A percentile compares a stretch with the other conserved stretches of the same genome.
Evolutionary conservation across 768 basidiomycete genomes (phyloP).

Genomic region (Cystobasidium ongulense): DNA sequence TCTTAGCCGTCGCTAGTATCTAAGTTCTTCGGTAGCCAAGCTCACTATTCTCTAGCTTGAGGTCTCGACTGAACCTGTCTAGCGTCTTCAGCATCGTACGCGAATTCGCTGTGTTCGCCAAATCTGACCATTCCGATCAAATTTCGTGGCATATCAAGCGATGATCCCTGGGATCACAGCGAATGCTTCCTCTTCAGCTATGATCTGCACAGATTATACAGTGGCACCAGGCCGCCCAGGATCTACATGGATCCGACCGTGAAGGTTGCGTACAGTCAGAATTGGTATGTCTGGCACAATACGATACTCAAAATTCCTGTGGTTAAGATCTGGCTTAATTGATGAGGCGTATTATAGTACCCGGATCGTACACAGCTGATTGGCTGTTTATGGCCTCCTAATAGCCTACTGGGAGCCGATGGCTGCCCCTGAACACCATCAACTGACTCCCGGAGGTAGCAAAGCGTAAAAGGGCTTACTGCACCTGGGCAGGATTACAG

Average conservation of each 20-base stretch:
- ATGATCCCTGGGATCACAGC: not conserved
- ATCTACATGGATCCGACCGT: constrained; percentile 20
- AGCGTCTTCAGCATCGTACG: not conserved
- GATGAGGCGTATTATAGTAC: too few relatives aligned
- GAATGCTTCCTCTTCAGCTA: not conserved
- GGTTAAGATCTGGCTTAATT: not conserved
- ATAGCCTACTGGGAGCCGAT: not conserved
- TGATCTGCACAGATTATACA: not conserved
- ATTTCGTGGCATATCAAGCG: not conserved
- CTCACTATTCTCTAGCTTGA: not conserved
- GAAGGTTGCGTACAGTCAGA: not conserved
- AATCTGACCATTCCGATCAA: not conserved
- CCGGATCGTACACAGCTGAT: too few relatives aligned
- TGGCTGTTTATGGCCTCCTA: not conserved
- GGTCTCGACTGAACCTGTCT: not conserved
- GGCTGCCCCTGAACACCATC: not conserved
- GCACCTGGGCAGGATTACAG: not conserved
- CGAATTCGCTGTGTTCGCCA: too few relatives aligned
- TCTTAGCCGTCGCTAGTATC: not conserved
- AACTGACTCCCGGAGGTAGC: not conserved
- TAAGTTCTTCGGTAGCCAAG: not conserved
- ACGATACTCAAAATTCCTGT: not conserved
- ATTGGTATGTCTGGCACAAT: constrained; percentile 7
- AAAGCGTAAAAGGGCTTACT: not conserved
- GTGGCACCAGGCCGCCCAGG: not conserved